Evolutionary conservation across 257 asterid species (phyloP).

Genomic region (Osmanthus fragrans): DNA sequence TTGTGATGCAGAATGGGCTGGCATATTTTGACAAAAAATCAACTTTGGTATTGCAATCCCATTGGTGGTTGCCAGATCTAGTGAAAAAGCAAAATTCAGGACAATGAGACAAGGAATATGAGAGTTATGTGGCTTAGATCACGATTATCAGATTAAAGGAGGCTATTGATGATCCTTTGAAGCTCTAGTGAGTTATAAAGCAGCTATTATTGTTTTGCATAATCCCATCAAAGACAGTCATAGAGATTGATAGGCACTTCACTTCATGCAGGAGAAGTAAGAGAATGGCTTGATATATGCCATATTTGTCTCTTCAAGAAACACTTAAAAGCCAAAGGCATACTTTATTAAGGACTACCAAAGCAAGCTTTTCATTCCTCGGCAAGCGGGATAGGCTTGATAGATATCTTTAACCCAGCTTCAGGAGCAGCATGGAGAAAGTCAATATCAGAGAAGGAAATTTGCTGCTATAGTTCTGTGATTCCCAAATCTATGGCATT

Average conservation of each 20-base stretch:
- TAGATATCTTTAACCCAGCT: not conserved
- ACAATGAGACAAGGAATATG: not conserved
- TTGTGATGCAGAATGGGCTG: not conserved
- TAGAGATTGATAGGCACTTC: not conserved
- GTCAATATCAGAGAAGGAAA: not conserved
- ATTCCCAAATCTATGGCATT: not conserved
- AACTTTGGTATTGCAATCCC: not conserved
- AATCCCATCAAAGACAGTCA: not conserved
- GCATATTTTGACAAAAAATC: not conserved
- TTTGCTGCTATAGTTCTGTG: not conserved
- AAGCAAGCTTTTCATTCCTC: not conserved
- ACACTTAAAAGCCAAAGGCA: not conserved
- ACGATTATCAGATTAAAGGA: not conserved
- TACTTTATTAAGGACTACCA: not conserved
- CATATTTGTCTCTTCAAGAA: not conserved
- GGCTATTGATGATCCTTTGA: not conserved
- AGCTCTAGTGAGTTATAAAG: not conserved
- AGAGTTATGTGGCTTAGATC: not conserved
- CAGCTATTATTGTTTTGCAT: not conserved
- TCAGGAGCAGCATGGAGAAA: not conserved
- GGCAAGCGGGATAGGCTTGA: not conserved
- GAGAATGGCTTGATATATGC: not conserved
- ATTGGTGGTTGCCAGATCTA: not conserved
- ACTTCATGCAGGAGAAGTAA: not conserved
- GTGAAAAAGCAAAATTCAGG: not conserved